phyloP scores from a whole-genome alignment of 331 rosid species.

The Malus hybrid region DNA sequence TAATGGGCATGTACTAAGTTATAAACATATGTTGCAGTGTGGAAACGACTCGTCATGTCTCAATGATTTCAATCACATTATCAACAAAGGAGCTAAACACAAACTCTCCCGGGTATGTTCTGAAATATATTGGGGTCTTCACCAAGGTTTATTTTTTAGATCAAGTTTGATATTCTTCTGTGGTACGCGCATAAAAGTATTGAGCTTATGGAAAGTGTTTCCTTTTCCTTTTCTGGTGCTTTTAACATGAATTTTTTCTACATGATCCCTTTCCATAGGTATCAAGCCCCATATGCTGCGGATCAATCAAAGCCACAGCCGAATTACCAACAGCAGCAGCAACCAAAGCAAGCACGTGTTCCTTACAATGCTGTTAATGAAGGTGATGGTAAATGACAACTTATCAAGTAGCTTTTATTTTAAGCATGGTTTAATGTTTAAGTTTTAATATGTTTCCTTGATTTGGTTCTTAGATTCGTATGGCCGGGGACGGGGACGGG shows the following conservation, averaged over 20 bases:
- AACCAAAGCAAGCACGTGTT: slow-evolving; percentile 54
- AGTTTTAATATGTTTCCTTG: slow-evolving; percentile 6
- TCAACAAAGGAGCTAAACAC: slow-evolving; percentile 63
- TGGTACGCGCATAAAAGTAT: neutral
- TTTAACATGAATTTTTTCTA: neutral
- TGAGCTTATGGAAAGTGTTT: neutral
- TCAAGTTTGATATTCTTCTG: neutral
- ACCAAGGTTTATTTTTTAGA: neutral
- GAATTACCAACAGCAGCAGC: slow-evolving; percentile 61
- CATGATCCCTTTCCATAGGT: slow-evolving; percentile 31
- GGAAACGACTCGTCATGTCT: slow-evolving; percentile 98
- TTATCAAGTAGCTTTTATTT: neutral
- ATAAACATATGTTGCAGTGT: slow-evolving; percentile 51
- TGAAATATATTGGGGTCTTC: neutral
- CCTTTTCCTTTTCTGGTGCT: neutral
- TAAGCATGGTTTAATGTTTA: neutral
- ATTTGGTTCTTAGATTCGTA: slow-evolving; percentile 49
- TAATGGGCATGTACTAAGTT: neutral
- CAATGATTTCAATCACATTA: slow-evolving; percentile 83
- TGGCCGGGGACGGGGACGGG: slow-evolving; percentile 54
- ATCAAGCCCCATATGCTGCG: slow-evolving; percentile 60
- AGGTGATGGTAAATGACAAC: slow-evolving; percentile 30
- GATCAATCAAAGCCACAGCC: slow-evolving; percentile 58
- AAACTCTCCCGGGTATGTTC: slow-evolving; percentile 74
- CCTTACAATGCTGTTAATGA: slow-evolving; percentile 68